These are phyloP conservation scores for Penicillium sp. DNA, from an alignment of 2,329 filamentous ascomycete genomes.

Conservation along the genomic window DNA sequence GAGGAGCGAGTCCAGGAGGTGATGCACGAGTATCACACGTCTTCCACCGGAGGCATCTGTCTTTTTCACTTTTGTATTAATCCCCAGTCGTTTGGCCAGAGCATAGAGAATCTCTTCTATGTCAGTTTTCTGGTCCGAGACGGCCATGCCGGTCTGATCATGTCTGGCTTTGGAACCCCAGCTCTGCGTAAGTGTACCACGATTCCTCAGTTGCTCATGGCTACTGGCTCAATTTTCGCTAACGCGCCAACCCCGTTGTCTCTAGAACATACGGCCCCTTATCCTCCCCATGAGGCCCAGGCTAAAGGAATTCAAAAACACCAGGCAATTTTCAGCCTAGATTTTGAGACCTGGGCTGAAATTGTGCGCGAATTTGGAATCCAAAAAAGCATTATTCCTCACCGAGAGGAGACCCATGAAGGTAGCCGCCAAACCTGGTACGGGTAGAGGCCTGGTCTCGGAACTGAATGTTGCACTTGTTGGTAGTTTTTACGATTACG, in stretches of 20 bases:
- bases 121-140: constrained; percentile 90
- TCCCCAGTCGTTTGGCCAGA: constrained; percentile 84
- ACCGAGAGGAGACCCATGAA: constrained; percentile 59
- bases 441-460: constrained; percentile 36
- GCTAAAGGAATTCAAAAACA: constrained; percentile 59
- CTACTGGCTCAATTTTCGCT: not conserved
- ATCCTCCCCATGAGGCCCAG: constrained; percentile 43
- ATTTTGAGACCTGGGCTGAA: constrained; percentile 75
- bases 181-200: constrained; percentile 59
- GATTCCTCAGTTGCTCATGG: not conserved
- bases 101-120: constrained; percentile 95
- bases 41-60: constrained; percentile 64
- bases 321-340: constrained; percentile 82
- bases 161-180: constrained; percentile 69
- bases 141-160: constrained; percentile 66
- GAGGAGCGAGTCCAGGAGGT: constrained; percentile 43
- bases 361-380: constrained; percentile 73
- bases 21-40: constrained; percentile 61
- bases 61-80: constrained; percentile 87
- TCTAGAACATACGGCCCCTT: constrained; percentile 43
- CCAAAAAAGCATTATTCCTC: constrained; percentile 73
- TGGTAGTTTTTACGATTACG: constrained; percentile 3
- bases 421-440: constrained; percentile 59
- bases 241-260: constrained; percentile 9
- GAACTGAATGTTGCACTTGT: not conserved